phyloP scores from a whole-genome alignment of 202 grass and related monocot genomes.

The Sporobolus alterniflorus region DNA sequence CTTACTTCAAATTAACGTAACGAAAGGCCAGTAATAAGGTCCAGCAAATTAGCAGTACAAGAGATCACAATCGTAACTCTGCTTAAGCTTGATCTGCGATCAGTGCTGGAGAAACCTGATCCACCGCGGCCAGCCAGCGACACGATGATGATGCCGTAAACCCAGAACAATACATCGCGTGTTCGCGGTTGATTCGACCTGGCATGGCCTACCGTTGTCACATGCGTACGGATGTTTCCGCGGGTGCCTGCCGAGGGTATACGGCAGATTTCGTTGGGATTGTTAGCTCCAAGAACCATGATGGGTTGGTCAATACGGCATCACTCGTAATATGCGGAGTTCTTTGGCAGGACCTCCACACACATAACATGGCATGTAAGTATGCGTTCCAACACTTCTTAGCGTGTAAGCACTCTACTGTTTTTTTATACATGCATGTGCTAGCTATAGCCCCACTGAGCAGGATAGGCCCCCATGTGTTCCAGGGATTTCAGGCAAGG shows the following conservation, averaged over 20 bases:
- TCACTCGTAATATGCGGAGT: conserved; percentile 28
- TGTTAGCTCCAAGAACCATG: conserved; percentile 25
- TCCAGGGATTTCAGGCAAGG: conserved; percentile 12
- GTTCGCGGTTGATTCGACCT: conserved; percentile 1
- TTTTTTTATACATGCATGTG: neutral
- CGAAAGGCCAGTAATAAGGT: too few species aligned
- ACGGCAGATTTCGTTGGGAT: conserved; percentile 35
- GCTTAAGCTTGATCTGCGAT: neutral
- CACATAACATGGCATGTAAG: neutral
- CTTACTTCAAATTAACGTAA: too few species aligned
- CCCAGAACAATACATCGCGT: neutral
- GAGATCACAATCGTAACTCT: neutral
- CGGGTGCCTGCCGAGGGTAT: neutral
- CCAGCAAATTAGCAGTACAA: too few species aligned
- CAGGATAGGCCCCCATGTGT: neutral
- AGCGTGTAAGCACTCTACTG: neutral
- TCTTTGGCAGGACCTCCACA: conserved; percentile 19
- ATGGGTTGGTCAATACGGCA: conserved; percentile 61
- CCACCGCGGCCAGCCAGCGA: neutral
- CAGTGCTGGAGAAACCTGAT: neutral
- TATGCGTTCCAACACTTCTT: conserved; percentile 3
- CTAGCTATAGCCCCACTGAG: neutral
- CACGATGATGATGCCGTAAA: neutral
- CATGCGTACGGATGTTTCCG: conserved; percentile 34
- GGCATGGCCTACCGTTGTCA: conserved; percentile 33